Conservation (phyloP, 2,329 filamentous ascomycete genomes). For the Myriosclerotinia curreyana region DNA sequence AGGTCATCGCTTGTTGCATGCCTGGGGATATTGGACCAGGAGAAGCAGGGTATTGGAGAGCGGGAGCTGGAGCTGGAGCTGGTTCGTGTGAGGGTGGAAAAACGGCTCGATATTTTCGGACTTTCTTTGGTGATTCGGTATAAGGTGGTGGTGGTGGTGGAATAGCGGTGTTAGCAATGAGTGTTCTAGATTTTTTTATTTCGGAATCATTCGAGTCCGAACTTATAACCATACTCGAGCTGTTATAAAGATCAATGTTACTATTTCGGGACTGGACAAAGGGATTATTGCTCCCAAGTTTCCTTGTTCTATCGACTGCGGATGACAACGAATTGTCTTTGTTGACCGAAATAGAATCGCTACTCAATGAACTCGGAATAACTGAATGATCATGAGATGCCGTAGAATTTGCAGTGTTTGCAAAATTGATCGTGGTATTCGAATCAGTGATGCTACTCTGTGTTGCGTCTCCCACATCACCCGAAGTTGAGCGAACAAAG, state of each 20-base stretch:
- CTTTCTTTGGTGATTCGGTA: conserved; percentile 32
- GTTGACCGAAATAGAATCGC: conserved; percentile 21
- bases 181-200: conserved; percentile 13
- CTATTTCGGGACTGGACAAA: conserved; percentile 29
- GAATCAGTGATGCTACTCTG: conserved; percentile 23
- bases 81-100: conserved; percentile 53
- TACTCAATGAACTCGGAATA: background rate
- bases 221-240: conserved; percentile 6
- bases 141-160: conserved; percentile 37
- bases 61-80: conserved; percentile 41
- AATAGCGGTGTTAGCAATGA: conserved; percentile 8
- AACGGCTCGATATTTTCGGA: conserved; percentile 52
- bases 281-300: conserved; percentile 32
- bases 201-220: background rate
- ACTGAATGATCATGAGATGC: conserved; percentile 2
- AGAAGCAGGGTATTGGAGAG: conserved; percentile 53
- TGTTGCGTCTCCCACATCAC: conserved; percentile 23
- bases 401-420: background rate
- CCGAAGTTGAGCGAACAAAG: conserved; percentile 30
- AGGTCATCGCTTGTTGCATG: conserved; percentile 59
- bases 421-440: background rate
- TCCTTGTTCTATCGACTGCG: conserved; percentile 23
- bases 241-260: conserved; percentile 22
- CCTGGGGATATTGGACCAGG: conserved; percentile 62
- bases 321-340: conserved; percentile 27